Evolutionary conservation across 2,329 filamentous ascomycete genomes (phyloP).

Genomic region (Trichoderma simmonsii): DNA sequence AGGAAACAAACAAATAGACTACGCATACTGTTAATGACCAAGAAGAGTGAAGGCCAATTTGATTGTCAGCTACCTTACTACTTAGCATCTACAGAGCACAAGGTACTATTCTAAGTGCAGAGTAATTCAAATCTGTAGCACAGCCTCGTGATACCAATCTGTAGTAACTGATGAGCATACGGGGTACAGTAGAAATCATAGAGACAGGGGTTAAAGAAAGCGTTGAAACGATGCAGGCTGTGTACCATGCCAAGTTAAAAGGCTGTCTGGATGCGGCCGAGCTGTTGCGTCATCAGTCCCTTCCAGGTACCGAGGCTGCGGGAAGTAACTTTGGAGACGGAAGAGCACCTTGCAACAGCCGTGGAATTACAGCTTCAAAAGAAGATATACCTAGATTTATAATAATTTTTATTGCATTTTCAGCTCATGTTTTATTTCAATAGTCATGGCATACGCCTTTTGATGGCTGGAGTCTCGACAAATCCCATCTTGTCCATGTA

Average conservation of each 20-base stretch:
- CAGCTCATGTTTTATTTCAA: background rate
- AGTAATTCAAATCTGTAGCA: background rate
- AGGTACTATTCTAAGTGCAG: background rate
- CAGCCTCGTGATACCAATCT: background rate
- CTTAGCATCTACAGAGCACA: background rate
- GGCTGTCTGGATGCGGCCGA: background rate
- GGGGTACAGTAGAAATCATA: background rate
- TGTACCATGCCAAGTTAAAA: background rate
- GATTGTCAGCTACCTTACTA: background rate
- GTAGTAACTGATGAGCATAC: background rate
- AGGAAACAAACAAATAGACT: conserved; percentile 18
- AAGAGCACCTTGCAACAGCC: background rate
- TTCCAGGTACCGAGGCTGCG: background rate
- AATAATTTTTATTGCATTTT: background rate
- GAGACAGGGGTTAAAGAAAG: background rate
- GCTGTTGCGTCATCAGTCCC: conserved; percentile 13
- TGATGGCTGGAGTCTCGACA: background rate
- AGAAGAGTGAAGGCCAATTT: background rate
- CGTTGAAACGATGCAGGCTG: background rate
- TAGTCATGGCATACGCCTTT: fast-evolving
- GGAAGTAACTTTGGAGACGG: background rate
- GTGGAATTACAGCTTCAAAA: background rate
- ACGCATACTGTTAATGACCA: background rate
- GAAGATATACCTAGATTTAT: background rate
- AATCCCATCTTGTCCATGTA: background rate